These are phyloP conservation scores for Saraca asoca DNA, from an alignment of 331 rosid genomes.

Conservation along the genomic window DNA sequence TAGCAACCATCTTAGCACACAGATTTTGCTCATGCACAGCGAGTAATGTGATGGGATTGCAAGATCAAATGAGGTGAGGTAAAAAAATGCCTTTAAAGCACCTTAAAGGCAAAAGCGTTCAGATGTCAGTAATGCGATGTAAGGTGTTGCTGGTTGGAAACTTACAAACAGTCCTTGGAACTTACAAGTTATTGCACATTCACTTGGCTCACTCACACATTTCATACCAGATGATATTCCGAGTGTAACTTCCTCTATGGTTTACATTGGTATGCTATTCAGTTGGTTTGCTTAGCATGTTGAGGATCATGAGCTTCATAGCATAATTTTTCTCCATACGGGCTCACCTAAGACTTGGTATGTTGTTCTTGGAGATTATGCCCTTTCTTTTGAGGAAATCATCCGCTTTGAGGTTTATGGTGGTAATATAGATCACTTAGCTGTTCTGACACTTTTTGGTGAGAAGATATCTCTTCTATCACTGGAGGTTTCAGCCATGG, in stretches of 20 bases:
- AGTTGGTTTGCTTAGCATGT: slow-evolving; percentile 99
- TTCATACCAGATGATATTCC: slow-evolving; percentile 99
- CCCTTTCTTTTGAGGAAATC: slow-evolving; percentile 85
- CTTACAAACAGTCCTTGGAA: slow-evolving; percentile 99
- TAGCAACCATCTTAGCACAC: too few species aligned
- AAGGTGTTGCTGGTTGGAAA: slow-evolving; percentile 98
- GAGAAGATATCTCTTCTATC: slow-evolving; percentile 92
- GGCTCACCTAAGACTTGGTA: slow-evolving; percentile 99
- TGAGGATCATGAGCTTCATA: slow-evolving; percentile 99
- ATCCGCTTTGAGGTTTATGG: slow-evolving; percentile 77
- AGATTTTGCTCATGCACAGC: too few species aligned
- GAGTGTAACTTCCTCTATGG: slow-evolving; percentile 98
- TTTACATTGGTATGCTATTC: slow-evolving; percentile 96
- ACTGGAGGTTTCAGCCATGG: slow-evolving; percentile 88
- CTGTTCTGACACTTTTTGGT: slow-evolving; percentile 88
- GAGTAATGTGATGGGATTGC: too few species aligned
- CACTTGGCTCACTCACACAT: slow-evolving; percentile 93
- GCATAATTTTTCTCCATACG: slow-evolving; percentile 93
- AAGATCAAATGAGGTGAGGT: too few species aligned
- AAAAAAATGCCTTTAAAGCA: too few species aligned
- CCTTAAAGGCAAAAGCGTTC: slow-evolving; percentile 55
- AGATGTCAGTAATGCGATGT: slow-evolving; percentile 56
- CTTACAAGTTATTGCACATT: slow-evolving; percentile 90
- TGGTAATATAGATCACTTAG: slow-evolving; percentile 77
- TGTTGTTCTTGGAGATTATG: slow-evolving; percentile 90